Conservation (phyloP, 441 rosid species). For the Raphanus hybrid region DNA sequence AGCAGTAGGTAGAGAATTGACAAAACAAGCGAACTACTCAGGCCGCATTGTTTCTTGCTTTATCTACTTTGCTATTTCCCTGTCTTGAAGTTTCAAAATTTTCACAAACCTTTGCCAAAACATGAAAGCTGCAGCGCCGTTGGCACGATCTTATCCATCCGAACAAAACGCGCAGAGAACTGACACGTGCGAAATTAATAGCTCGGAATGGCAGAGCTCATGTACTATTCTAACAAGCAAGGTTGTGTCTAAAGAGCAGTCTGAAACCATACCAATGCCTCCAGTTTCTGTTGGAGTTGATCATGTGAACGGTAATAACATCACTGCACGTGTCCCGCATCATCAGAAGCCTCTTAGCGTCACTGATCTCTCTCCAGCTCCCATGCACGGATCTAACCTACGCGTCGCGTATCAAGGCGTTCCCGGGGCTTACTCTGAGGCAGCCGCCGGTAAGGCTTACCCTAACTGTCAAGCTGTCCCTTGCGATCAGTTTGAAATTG, state of each 20-base stretch:
- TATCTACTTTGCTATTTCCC: neutral
- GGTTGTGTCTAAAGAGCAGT: neutral
- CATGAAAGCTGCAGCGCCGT: neutral
- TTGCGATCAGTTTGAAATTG: neutral
- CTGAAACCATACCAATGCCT: neutral
- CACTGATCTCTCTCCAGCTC: neutral
- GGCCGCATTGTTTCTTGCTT: neutral
- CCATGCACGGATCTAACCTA: conserved; percentile 2
- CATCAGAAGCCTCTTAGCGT: neutral
- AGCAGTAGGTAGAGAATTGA: neutral
- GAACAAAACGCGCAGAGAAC: neutral
- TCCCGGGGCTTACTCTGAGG: conserved; percentile 1
- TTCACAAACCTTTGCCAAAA: neutral
- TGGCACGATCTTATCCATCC: neutral
- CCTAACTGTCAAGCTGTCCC: neutral
- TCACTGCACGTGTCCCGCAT: neutral
- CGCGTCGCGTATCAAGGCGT: conserved; percentile 15
- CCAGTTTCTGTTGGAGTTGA: conserved; percentile 1
- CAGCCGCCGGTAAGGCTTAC: conserved; percentile 9
- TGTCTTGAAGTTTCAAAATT: neutral
- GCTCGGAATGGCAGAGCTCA: neutral
- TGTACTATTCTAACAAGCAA: neutral
- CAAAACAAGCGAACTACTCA: neutral
- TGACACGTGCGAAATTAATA: neutral
- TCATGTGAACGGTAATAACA: neutral